phyloP scores from a whole-genome alignment of 495 filamentous ascomycete species.

The Physcia stellaris region DNA sequence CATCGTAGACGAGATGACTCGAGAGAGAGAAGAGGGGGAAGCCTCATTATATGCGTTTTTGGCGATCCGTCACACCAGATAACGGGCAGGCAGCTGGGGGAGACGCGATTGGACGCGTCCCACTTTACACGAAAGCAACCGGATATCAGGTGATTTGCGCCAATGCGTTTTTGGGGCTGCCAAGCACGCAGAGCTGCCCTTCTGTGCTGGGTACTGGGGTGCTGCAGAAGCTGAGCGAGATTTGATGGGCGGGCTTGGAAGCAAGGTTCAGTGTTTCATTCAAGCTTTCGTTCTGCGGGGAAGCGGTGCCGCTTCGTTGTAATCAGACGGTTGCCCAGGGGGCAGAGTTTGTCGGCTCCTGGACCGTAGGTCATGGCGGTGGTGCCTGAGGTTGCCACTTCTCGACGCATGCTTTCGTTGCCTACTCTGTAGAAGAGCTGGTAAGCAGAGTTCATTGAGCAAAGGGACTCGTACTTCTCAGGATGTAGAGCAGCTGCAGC shows the following conservation, averaged over 20 bases:
- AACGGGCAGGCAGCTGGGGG: conserved; percentile 4
- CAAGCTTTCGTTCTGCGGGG: conserved; percentile 11
- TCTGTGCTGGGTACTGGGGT: too few species aligned
- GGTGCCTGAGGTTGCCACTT: conserved; percentile 1
- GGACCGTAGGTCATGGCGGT: conserved; percentile 3
- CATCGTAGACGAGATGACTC: too few species aligned
- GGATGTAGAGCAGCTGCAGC: too few species aligned
- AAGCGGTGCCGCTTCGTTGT: conserved; percentile 10
- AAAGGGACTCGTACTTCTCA: too few species aligned
- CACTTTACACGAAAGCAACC: conserved; percentile 9
- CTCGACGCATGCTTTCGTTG: not conserved
- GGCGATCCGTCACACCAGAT: not conserved
- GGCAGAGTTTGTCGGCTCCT: not conserved
- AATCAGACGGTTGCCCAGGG: conserved; percentile 2
- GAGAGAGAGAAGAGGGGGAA: conserved; percentile 2
- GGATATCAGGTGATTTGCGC: conserved; percentile 12
- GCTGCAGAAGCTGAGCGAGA: not conserved
- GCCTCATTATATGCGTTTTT: conserved; percentile 9
- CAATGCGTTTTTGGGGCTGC: too few species aligned
- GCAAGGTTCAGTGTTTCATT: conserved; percentile 4
- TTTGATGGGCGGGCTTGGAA: conserved; percentile 4
- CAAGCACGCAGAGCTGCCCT: too few species aligned
- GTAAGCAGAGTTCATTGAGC: too few species aligned
- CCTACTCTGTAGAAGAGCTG: too few species aligned
- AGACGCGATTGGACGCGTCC: conserved; percentile 2